Conservation (phyloP, 768 basidiomycete species). For the Suillus sp. region DNA sequence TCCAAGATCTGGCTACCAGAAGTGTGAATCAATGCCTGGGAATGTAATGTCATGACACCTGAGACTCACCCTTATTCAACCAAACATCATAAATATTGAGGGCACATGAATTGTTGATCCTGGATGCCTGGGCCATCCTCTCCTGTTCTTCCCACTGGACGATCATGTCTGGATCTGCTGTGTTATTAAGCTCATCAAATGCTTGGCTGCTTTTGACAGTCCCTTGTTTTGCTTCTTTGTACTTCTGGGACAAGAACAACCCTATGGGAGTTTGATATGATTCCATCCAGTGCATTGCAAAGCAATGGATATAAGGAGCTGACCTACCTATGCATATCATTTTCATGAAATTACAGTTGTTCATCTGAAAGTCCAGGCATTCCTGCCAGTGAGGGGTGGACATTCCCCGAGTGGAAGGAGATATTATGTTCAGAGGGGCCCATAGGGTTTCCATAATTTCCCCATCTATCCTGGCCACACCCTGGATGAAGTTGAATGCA, state of each 20-base stretch:
- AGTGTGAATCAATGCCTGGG: too few relatives aligned
- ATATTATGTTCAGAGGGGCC: slow-evolving; percentile 1
- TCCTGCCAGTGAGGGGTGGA: slow-evolving; percentile 11
- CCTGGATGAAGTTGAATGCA: neutral
- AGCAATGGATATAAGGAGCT: too few relatives aligned
- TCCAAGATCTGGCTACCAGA: neutral
- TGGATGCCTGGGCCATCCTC: neutral
- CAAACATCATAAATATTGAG: slow-evolving; percentile 5
- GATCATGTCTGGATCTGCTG: neutral
- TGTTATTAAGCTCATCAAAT: neutral
- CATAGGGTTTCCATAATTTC: slow-evolving; percentile 16
- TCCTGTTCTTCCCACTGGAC: neutral
- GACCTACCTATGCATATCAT: too few relatives aligned
- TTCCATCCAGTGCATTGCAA: slow-evolving; percentile 14
- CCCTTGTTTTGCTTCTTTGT: neutral
- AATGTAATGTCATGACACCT: too few relatives aligned
- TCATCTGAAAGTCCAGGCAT: slow-evolving; percentile 26
- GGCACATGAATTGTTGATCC: neutral
- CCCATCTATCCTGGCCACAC: neutral
- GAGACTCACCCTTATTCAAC: neutral
- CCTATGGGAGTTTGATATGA: neutral
- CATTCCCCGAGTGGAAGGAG: neutral
- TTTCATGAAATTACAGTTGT: too few relatives aligned
- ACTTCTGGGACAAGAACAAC: neutral
- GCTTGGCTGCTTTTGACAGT: neutral